Percentiles rank a stretch among this genome's conserved stretches.
Conservation (phyloP, 805 yeast species). For the Nematodospora valgi region DNA sequence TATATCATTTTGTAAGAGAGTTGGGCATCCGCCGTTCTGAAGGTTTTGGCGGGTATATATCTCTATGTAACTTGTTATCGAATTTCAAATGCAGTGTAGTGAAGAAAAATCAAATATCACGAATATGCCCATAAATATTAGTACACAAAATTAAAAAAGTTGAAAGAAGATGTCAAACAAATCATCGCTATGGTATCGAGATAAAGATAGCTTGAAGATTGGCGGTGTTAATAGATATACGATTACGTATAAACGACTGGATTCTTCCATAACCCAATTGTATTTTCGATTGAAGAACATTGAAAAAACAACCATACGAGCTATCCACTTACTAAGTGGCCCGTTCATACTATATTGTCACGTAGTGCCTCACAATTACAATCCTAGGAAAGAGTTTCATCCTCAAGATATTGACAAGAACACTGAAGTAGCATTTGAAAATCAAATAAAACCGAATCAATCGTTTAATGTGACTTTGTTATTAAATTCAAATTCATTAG, state of each 20-base stretch:
- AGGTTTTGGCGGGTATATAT: no score
- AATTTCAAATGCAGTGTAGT: background rate
- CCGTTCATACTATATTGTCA: slow-evolving; percentile 45
- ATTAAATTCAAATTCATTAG: slow-evolving; percentile 44
- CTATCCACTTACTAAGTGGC: slow-evolving; percentile 40
- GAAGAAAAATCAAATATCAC: background rate
- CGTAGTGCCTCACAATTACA: slow-evolving; percentile 36
- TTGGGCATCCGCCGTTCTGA: no score
- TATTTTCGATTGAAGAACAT: slow-evolving; percentile 38
- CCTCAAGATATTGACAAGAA: slow-evolving; percentile 20
- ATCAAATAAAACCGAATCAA: slow-evolving; percentile 65
- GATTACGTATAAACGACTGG: slow-evolving; percentile 21
- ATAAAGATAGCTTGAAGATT: slow-evolving; percentile 28
- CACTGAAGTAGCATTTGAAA: slow-evolving; percentile 33
- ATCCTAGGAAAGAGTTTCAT: slow-evolving; percentile 19
- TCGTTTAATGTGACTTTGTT: slow-evolving; percentile 54
- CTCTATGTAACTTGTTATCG: background rate
- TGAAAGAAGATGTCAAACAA: background rate
- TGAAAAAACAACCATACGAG: slow-evolving; percentile 35
- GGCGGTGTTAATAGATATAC: slow-evolving; percentile 39
- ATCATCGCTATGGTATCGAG: slow-evolving; percentile 33
- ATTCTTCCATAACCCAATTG: slow-evolving; percentile 16
- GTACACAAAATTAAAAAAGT: background rate
- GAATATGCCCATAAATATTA: background rate
- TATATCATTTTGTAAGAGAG: no score